These are phyloP conservation scores for Aspergillus nidulans DNA, from an alignment of 495 filamentous ascomycete species.

Conservation along the genomic window DNA sequence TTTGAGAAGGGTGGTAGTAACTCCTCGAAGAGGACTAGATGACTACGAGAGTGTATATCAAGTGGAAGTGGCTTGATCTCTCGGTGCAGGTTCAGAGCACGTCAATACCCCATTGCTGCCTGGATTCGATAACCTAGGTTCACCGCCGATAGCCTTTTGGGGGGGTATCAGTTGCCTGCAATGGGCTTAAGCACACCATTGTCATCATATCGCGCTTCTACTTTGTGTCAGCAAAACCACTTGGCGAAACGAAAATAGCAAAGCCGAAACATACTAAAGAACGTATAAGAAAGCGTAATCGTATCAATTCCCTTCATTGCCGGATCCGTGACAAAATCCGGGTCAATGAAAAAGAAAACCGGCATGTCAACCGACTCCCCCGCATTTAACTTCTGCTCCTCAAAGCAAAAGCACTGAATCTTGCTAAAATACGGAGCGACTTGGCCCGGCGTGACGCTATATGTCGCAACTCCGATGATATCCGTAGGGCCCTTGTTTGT, in stretches of 20 bases:
- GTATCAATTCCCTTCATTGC: conserved; percentile 92
- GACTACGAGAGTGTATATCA: not conserved
- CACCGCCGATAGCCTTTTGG: not conserved
- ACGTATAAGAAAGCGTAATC: conserved; percentile 94
- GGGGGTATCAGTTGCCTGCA: conserved; percentile 14
- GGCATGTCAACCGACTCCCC: conserved; percentile 99
- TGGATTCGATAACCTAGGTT: not conserved
- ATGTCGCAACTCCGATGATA: conserved; percentile 97
- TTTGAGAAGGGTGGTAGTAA: conserved; percentile 3
- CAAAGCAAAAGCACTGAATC: conserved; percentile 99
- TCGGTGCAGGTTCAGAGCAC: not conserved
- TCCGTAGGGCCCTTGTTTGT: conserved; percentile 84
- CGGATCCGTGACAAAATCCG: conserved; percentile 86
- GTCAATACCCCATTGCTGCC: no score
- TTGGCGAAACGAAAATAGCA: not conserved
- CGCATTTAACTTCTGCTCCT: conserved; percentile 89
- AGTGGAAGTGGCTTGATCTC: not conserved
- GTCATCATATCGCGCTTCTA: conserved; percentile 83
- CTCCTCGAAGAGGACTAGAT: not conserved
- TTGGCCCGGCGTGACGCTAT: conserved; percentile 92
- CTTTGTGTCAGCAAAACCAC: conserved; percentile 17
- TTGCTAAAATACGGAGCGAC: conserved; percentile 98
- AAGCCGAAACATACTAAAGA: conserved; percentile 74
- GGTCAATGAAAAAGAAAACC: conserved; percentile 98
- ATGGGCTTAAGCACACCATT: conserved; percentile 61